phyloP scores from a whole-genome alignment of 1,284 basidiomycete species.

The Thelephora terrestris region DNA sequence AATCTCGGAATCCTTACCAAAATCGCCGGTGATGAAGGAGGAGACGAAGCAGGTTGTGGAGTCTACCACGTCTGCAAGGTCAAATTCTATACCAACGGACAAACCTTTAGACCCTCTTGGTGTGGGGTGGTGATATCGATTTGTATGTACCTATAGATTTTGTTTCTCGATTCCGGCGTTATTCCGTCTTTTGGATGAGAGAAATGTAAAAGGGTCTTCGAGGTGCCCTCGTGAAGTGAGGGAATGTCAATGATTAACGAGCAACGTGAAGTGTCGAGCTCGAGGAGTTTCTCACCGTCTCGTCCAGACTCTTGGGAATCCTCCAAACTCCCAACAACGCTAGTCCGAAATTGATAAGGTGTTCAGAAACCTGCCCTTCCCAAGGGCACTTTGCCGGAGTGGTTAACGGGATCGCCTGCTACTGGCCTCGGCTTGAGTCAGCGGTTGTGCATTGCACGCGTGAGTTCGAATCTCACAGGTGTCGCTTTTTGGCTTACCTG shows the following conservation, averaged over 20 bases:
- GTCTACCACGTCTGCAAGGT: neutral
- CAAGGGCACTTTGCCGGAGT: constrained; percentile 72
- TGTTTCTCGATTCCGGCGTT: neutral
- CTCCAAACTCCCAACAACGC: too few relatives aligned
- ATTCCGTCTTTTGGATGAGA: too few relatives aligned
- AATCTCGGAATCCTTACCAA: constrained; percentile 16
- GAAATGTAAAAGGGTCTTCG: too few relatives aligned
- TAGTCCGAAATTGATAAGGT: too few relatives aligned
- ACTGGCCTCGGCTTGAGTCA: constrained; percentile 22
- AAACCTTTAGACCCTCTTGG: constrained; percentile 16
- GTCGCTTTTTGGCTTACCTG: constrained; percentile 35
- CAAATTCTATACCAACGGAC: neutral
- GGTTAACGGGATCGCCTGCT: constrained; percentile 90
- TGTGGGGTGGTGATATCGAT: constrained; percentile 11
- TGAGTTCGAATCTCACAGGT: constrained; percentile 70
- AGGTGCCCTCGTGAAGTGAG: too few relatives aligned
- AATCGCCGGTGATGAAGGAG: neutral
- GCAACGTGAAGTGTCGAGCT: too few relatives aligned
- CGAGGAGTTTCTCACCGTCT: too few relatives aligned
- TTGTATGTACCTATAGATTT: neutral
- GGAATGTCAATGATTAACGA: too few relatives aligned
- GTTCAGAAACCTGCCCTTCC: neutral
- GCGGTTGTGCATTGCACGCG: constrained; percentile 65
- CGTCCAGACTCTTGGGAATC: too few relatives aligned
- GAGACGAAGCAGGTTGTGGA: neutral